Conservation (phyloP, 2,329 filamentous ascomycete species). For the Penicillium sp. region DNA sequence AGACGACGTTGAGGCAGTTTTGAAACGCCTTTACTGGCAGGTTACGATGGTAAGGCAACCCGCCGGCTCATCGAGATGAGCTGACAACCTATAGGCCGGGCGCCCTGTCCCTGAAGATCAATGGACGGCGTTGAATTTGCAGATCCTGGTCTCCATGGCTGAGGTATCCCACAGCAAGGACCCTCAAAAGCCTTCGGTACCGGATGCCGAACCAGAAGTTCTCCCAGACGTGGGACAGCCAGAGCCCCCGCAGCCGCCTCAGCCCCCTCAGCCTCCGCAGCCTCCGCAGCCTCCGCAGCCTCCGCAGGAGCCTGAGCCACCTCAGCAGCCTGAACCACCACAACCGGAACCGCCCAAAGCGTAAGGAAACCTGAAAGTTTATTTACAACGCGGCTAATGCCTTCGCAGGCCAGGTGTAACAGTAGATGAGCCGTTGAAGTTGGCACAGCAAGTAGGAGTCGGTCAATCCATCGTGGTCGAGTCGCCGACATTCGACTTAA, state of each 20-base stretch:
- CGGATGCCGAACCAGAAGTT: not conserved
- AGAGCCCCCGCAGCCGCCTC: not conserved
- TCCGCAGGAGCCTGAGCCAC: not conserved
- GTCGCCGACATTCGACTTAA: not conserved
- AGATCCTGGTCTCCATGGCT: not conserved
- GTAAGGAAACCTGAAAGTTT: not conserved
- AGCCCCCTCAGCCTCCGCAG: not conserved
- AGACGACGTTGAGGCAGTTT: not conserved
- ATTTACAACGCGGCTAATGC: not conserved
- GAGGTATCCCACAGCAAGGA: slow-evolving; percentile 3
- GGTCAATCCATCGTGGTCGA: not conserved
- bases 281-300: not conserved
- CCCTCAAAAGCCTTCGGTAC: not conserved
- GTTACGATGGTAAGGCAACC: not conserved
- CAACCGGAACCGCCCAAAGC: not conserved
- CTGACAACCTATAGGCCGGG: not conserved
- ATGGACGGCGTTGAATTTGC: not conserved
- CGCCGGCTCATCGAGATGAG: not conserved
- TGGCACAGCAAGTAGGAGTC: not conserved
- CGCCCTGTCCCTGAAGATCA: not conserved
- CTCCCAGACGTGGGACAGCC: not conserved
- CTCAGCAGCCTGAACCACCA: not conserved
- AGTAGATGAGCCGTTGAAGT: not conserved
- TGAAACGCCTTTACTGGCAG: slow-evolving; percentile 1
- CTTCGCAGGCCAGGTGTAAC: not conserved